A percentile compares a stretch with the other conserved stretches of the same genome.
phyloP scores from a whole-genome alignment of 257 asterid species.

The Rauvolfia tetraphylla region DNA sequence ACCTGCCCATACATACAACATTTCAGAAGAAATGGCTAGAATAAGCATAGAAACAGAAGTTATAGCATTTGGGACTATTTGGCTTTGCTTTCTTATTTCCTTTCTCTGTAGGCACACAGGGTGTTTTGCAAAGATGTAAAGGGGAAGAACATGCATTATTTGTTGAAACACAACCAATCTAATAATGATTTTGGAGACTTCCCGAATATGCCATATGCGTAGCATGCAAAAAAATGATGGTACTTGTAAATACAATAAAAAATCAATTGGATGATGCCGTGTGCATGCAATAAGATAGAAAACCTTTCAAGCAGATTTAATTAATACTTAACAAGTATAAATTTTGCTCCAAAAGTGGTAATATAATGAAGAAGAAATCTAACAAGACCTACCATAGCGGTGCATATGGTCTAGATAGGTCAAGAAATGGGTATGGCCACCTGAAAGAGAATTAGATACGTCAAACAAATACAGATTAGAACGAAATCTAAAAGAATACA shows the following conservation, averaged over 20 bases:
- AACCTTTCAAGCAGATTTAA: no score
- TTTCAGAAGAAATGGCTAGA: background rate
- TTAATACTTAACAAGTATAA: background rate
- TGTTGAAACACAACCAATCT: background rate
- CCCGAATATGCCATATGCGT: background rate
- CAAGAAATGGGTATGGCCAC: slow-evolving; percentile 99
- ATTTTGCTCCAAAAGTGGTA: background rate
- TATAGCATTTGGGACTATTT: background rate
- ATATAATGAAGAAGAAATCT: background rate
- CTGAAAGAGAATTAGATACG: slow-evolving; percentile 35
- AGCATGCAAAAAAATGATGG: background rate
- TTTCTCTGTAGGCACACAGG: background rate
- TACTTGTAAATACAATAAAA: background rate
- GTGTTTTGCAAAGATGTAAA: background rate
- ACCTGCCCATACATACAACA: slow-evolving; percentile 44
- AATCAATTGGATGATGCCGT: background rate
- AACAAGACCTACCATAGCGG: slow-evolving; percentile 60
- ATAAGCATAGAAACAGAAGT: background rate
- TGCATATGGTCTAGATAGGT: slow-evolving; percentile 48
- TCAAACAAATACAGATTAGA: slow-evolving; percentile 5
- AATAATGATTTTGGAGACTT: background rate
- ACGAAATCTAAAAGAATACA: background rate
- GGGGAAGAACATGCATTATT: background rate
- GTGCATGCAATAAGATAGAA: background rate
- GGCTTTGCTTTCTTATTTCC: background rate